These are phyloP conservation scores for Trichoderma koningiopsis DNA, from an alignment of 2,329 filamentous ascomycete genomes.

Conservation along the genomic window DNA sequence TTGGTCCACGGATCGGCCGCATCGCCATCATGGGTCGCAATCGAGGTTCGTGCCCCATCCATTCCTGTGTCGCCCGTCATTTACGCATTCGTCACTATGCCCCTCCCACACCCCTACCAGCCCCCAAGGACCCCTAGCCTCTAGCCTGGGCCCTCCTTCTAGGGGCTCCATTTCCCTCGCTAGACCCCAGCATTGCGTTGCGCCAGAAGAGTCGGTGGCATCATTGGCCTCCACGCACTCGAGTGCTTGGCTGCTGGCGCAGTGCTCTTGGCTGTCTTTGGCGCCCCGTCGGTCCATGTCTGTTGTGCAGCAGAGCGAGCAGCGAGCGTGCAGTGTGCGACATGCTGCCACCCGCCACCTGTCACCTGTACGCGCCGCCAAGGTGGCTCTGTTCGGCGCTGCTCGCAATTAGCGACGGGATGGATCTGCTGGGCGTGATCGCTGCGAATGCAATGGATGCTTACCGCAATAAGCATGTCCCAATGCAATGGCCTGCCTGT, in stretches of 20 bases:
- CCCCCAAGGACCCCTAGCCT: slow-evolving; percentile 18
- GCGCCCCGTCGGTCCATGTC: background rate
- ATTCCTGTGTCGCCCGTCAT: slow-evolving; percentile 24
- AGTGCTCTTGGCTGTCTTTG: background rate
- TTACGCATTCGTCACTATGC: slow-evolving; percentile 13
- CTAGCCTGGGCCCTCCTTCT: background rate
- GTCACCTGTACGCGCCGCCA: background rate
- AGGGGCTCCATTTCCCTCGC: slow-evolving; percentile 6
- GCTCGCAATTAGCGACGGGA: background rate
- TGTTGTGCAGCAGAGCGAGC: background rate
- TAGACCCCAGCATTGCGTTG: slow-evolving; percentile 18
- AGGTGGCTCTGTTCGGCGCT: background rate
- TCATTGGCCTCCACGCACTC: slow-evolving; percentile 3
- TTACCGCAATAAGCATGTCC: background rate
- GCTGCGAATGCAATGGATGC: background rate
- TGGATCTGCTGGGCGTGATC: background rate
- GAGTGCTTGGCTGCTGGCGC: background rate
- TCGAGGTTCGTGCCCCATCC: slow-evolving; percentile 51
- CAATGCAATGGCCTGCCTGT: background rate
- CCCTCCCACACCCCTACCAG: slow-evolving; percentile 5
- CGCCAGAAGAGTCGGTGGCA: background rate
- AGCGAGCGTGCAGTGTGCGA: background rate
- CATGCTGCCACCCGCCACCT: background rate
- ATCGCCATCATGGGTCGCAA: slow-evolving; percentile 54
- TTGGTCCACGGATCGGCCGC: slow-evolving; percentile 12